Percentiles rank a stretch among this genome's conserved stretches.
These are phyloP conservation scores for Parastagonospora nodorum DNA, from an alignment of 2,329 filamentous ascomycete species.

Conservation along the genomic window DNA sequence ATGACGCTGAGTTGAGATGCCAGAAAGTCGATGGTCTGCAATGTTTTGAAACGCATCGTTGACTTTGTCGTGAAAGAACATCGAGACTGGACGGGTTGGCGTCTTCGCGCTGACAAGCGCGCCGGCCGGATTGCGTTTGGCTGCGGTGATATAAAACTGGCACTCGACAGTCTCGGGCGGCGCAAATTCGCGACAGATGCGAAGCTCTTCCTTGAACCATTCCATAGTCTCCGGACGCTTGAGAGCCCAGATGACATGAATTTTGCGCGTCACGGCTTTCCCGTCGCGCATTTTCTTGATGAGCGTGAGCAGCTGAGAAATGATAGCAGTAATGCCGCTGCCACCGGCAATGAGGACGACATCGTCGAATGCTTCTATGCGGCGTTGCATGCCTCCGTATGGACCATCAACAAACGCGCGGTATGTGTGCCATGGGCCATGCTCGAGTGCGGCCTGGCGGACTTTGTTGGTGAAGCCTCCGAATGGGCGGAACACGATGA, in stretches of 20 bases:
- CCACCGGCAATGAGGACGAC: constrained; percentile 92
- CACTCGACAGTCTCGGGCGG: constrained; percentile 88
- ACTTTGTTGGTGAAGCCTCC: constrained; percentile 87
- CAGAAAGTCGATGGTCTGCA: constrained; percentile 68
- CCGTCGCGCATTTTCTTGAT: constrained; percentile 96
- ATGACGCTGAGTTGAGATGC: constrained; percentile 63
- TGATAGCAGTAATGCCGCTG: constrained; percentile 90
- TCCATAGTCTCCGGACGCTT: constrained; percentile 93
- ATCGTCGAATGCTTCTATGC: constrained; percentile 89
- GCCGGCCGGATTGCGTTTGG: constrained; percentile 63
- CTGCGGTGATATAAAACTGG: constrained; percentile 90
- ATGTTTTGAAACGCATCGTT: constrained; percentile 88
- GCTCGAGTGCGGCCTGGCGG: constrained; percentile 78
- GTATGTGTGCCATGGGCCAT: constrained; percentile 90
- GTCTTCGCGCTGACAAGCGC: constrained; percentile 56
- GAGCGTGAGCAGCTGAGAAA: constrained; percentile 88
- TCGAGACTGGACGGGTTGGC: constrained; percentile 66
- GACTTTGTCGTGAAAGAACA: constrained; percentile 81
- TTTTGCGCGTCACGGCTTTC: constrained; percentile 87
- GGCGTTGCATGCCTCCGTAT: constrained; percentile 91
- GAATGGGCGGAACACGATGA: constrained; percentile 89
- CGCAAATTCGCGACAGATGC: constrained; percentile 87
- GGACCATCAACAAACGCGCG: constrained; percentile 91
- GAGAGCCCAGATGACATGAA: constrained; percentile 92
- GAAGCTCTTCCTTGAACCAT: constrained; percentile 94